These are phyloP conservation scores for Dalechampia spathulata DNA, from an alignment of 441 rosid species.

Conservation along the genomic window DNA sequence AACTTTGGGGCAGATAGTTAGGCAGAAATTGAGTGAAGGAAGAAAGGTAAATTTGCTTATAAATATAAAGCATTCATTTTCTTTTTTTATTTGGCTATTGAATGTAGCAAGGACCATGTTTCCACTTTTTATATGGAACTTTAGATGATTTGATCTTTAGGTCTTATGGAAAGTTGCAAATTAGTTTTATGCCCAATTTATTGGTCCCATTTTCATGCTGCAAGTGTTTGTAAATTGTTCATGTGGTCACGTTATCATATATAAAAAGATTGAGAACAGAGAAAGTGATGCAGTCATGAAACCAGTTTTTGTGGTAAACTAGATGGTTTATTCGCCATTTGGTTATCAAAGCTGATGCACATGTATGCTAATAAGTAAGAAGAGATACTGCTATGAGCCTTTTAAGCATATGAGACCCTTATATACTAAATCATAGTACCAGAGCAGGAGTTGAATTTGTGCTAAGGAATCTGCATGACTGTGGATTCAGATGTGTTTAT, in stretches of 20 bases:
- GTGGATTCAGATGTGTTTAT: background rate
- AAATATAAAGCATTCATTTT: background rate
- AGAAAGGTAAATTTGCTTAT: constrained; percentile 58
- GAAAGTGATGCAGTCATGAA: background rate
- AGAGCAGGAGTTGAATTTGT: background rate
- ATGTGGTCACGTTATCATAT: no score
- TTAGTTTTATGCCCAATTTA: no score
- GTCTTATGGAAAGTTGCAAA: no score
- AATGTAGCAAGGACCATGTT: no score
- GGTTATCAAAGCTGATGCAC: background rate
- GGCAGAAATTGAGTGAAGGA: constrained; percentile 94
- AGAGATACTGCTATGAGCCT: no score
- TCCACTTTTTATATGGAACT: background rate
- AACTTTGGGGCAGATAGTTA: constrained; percentile 78
- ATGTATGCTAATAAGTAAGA: background rate
- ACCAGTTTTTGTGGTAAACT: background rate
- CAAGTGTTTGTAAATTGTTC: no score
- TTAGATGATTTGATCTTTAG: no score
- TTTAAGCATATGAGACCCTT: background rate
- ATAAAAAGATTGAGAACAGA: background rate
- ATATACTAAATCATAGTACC: background rate
- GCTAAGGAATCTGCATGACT: background rate
- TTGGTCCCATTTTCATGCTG: no score
- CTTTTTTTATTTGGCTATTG: no score
- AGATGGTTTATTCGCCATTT: background rate